Percentiles rank a stretch among this genome's conserved stretches.
Conservation (phyloP, 345 rosid genomes). For the Gossypium raimondii region DNA sequence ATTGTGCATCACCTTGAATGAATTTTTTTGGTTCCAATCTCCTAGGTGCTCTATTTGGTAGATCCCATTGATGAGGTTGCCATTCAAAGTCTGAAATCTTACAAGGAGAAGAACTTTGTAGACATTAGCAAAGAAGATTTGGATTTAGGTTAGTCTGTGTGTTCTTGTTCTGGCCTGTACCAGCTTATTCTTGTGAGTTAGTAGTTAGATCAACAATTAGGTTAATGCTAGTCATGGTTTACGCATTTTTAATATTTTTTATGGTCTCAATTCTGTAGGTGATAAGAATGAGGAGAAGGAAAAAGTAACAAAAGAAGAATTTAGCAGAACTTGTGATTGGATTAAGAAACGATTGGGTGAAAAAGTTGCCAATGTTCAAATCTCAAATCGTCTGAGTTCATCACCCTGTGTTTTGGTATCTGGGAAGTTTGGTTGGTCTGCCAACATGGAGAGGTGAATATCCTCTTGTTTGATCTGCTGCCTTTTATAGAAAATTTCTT, state of each 20-base stretch:
- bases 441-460: constrained; percentile 92
- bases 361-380: constrained; percentile 85
- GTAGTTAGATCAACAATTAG: background rate
- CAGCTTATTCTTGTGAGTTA: background rate
- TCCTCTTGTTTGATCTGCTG: background rate
- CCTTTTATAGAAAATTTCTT: background rate
- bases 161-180: background rate
- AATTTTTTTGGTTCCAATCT: constrained; percentile 11
- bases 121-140: constrained; percentile 99
- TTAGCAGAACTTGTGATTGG: constrained; percentile 93
- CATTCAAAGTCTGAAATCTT: constrained; percentile 77
- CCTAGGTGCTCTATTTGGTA: constrained; percentile 73
- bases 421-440: constrained; percentile 97
- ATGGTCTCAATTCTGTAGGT: constrained; percentile 38
- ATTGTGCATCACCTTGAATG: constrained; percentile 3
- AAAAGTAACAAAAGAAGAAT: constrained; percentile 70
- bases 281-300: constrained; percentile 89
- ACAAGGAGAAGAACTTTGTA: constrained; percentile 90
- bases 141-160: constrained; percentile 61
- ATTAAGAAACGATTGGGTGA: constrained; percentile 83
- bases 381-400: constrained; percentile 82
- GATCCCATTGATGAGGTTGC: constrained; percentile 97
- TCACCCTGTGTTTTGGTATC: constrained; percentile 97
- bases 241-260: constrained; percentile 7
- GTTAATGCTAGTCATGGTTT: background rate